Evolutionary conservation across 257 asterid genomes (phyloP).

Genomic region (Ligustrum vulgare): DNA sequence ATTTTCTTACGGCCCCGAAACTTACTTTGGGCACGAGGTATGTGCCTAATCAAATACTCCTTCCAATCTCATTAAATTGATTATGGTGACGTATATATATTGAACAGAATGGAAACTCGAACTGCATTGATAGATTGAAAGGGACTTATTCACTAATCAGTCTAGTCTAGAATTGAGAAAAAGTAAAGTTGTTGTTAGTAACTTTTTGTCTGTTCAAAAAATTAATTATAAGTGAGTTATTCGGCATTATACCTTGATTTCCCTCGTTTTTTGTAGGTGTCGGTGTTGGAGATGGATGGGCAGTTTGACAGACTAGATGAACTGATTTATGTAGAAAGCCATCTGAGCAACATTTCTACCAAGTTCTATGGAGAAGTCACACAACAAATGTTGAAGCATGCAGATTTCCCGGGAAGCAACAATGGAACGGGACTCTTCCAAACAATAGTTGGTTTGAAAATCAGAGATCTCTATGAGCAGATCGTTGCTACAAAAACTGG

Average conservation of each 20-base stretch:
- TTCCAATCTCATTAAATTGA: not conserved
- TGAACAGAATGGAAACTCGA: too few relatives aligned
- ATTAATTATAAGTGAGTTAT: not conserved
- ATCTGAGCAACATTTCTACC: constrained; percentile 85
- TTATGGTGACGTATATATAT: not conserved
- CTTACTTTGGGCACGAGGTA: constrained; percentile 89
- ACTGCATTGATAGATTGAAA: not conserved
- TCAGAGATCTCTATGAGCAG: constrained; percentile 94
- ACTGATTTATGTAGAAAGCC: constrained; percentile 91
- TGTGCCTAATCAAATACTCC: not conserved
- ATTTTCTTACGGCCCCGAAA: constrained; percentile 80
- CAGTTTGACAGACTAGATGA: constrained; percentile 86
- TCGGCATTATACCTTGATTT: not conserved
- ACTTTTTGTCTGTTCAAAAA: not conserved
- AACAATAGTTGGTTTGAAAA: constrained; percentile 72
- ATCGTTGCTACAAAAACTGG: constrained; percentile 52
- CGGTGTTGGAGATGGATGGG: constrained; percentile 97
- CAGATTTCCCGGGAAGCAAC: constrained; percentile 74
- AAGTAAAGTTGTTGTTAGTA: too few relatives aligned
- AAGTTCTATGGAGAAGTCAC: constrained; percentile 98
- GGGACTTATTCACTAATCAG: not conserved
- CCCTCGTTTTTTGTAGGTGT: constrained; percentile 48
- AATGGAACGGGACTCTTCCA: constrained; percentile 98
- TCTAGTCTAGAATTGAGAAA: not conserved
- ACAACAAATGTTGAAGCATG: constrained; percentile 78